Base-by-base conservation (phyloP, 169 alveolate genomes). In the Cryptosporidium xiaoi region DNA sequence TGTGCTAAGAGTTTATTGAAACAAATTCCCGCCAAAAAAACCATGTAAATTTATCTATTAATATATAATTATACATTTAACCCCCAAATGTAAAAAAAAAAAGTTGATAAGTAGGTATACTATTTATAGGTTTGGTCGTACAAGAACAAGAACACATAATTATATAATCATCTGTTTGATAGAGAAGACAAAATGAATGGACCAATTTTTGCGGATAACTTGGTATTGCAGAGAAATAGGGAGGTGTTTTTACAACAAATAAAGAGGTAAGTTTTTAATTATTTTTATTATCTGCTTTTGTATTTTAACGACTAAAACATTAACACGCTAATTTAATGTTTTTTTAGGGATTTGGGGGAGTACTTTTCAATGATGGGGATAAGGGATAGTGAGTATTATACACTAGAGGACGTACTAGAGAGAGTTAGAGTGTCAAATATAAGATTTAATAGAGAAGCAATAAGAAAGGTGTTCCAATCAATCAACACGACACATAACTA, bases 351-450 rank as follows among this genome's bases (percentile, higher is more conserved):
- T 34, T 62, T 77, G 51, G 40, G 64, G 3, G 87, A 77, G 20
- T 77, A 77, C 62, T 77, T 77, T 36, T 33, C 77, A 2, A 44
- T 77, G 44, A 77, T 77, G 87, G 87, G 71, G 18, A 77, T 77
- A 40, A 77, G 55, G 20, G 87, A 77, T 40, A 18, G 34, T 44
- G 87, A 77, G 48, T 77, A 77, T 40, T 77, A 77, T 77, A 16
- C 71, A 8, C 56, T 77, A 20, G 69, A 56, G 6, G 87, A 77
- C 3, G 24, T 77, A 46, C n/a, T 58, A 34, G 64, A 77, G n/a
- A 77, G 71, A 60, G 15, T 62, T 18, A 56, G 29, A n/a, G 29
- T 29, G 8, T 77, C 87, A 4, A 62, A 62, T 10, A 77, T 62
- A 58, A 56, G 51, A 12, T 77, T 77, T 44, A 77, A 48, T 77